Base-by-base conservation (phyloP, 1,284 basidiomycete genomes). In the Termitomyces sp. region DNA sequence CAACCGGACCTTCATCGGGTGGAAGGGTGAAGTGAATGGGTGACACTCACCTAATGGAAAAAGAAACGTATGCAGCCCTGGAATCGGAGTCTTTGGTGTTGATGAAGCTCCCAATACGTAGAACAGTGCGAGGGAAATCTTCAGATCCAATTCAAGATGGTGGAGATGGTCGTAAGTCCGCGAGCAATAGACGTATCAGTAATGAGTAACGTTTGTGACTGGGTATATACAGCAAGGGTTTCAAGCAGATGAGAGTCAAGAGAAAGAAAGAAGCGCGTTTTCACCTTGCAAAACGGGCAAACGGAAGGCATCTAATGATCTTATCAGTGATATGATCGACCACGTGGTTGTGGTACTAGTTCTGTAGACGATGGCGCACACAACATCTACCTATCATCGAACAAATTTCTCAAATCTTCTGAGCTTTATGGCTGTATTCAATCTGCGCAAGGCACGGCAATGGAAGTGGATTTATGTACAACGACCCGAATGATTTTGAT, bases 241-340 rank as follows among this genome's bases (percentile, higher is more conserved):
- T 26, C 7, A 12, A 13, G 10, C 9, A 34, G 45, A 47, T 21
- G 7, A 17, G 10, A 31, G 49, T 24, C 0, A 15, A 30, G 30
- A 41, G 30, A 19, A 50, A 31, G 38, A 31, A 40, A 41, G 28
- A 41, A 41, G 49, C 39, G 28, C 8, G 26, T 36, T 36, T 36
- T n/a, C 15, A 6, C 34, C 15, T 8, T n/a, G 7, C n/a, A 17
- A 17, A 30, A 24, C 13, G 9, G 5, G 17, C 8, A 13, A 34
- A 33, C 15, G 26, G 24, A 51, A 21, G 40, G 30, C 28, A 36
- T 48, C 13, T 21, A 10, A 28, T n/a, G n/a, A 53, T 53, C 52
- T 41, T 30, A 53, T 48, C 45, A 46, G 26, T 33, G 52, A 53
- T 53, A 21, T 42, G 17, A 46, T 53, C 43, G 10, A 34, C 41